A percentile compares a stretch with the other conserved stretches of the same genome.
These are phyloP conservation scores for Vanrija sp. DNA, from an alignment of 1,284 basidiomycete species.

Conservation along the genomic window DNA sequence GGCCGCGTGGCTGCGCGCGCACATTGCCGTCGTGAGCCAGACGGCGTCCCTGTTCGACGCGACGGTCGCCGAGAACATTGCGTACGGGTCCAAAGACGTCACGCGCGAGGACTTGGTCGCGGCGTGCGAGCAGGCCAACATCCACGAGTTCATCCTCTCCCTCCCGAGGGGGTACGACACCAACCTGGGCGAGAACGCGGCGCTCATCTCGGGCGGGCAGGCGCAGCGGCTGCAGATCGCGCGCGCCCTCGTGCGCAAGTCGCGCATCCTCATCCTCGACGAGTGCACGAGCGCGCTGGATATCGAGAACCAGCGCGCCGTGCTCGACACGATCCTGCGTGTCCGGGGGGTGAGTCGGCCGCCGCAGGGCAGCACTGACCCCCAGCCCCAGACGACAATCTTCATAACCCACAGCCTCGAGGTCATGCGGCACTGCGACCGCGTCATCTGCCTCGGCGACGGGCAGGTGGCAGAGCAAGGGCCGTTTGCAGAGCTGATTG, in stretches of 20 bases:
- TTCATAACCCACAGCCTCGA: conserved; percentile 91
- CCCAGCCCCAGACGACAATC: conserved; percentile 65
- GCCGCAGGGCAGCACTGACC: background rate
- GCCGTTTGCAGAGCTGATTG: conserved; percentile 66
- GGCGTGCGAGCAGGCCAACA: conserved; percentile 72
- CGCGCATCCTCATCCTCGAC: conserved; percentile 80
- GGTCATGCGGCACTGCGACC: conserved; percentile 88
- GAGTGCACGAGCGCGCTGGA: conserved; percentile 93
- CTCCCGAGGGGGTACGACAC: conserved; percentile 84
- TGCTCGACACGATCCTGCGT: conserved; percentile 69
- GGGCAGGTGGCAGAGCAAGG: conserved; percentile 77
- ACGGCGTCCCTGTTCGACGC: conserved; percentile 81
- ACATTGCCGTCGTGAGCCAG: conserved; percentile 81
- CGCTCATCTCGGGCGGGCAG: conserved; percentile 87
- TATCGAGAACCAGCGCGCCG: conserved; percentile 68
- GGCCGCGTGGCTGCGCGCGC: conserved; percentile 67
- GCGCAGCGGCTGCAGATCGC: conserved; percentile 90
- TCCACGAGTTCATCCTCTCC: conserved; percentile 77
- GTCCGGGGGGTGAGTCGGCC: conserved; percentile 54
- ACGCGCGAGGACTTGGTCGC: conserved; percentile 58
- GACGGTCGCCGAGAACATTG: conserved; percentile 77
- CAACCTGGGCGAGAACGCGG: conserved; percentile 78
- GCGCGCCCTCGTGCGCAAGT: conserved; percentile 69
- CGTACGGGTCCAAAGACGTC: conserved; percentile 64
- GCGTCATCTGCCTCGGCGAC: conserved; percentile 74